Evolutionary conservation across 1,139 yeast species (phyloP).

Genomic region (Wickerhamomyces sp.): DNA sequence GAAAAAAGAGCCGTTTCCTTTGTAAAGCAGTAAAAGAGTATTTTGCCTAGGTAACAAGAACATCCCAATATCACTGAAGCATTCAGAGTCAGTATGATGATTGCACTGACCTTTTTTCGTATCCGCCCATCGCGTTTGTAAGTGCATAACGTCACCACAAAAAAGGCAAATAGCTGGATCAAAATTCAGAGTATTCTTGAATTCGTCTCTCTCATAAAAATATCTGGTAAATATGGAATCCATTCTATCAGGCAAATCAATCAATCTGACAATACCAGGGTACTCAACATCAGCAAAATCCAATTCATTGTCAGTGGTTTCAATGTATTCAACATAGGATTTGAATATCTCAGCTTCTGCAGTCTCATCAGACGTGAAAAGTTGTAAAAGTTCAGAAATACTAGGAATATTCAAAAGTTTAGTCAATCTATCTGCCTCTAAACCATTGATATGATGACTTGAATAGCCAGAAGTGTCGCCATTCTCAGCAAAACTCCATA

Average conservation of each 20-base stretch:
- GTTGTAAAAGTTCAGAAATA: slow-evolving; percentile 27
- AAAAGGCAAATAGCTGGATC: slow-evolving; percentile 88
- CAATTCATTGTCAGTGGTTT: slow-evolving; percentile 20
- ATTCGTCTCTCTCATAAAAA: slow-evolving; percentile 40
- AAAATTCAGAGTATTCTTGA: slow-evolving; percentile 29
- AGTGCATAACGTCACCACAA: slow-evolving; percentile 68
- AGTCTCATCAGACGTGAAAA: slow-evolving; percentile 10
- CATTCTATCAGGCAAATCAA: slow-evolving; percentile 60
- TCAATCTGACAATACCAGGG: slow-evolving; percentile 55
- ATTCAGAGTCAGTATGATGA: slow-evolving; percentile 56
- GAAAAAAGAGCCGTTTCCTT: slow-evolving; percentile 74
- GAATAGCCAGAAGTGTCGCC: slow-evolving; percentile 41
- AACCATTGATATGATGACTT: slow-evolving; percentile 23
- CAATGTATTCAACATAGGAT: slow-evolving; percentile 17
- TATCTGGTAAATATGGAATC: slow-evolving; percentile 64
- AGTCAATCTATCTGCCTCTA: slow-evolving; percentile 59
- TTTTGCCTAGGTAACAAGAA: slow-evolving; percentile 76
- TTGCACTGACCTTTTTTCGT: slow-evolving; percentile 60
- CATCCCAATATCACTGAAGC: slow-evolving; percentile 71
- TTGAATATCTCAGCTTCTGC: slow-evolving; percentile 17
- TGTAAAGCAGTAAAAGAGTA: slow-evolving; percentile 60
- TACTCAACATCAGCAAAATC: slow-evolving; percentile 38
- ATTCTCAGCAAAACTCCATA: slow-evolving; percentile 53
- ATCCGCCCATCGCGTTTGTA: slow-evolving; percentile 57
- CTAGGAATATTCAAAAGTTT: slow-evolving; percentile 48